Conservation (phyloP, 2,329 filamentous ascomycete genomes). For the Microsporum canis region DNA sequence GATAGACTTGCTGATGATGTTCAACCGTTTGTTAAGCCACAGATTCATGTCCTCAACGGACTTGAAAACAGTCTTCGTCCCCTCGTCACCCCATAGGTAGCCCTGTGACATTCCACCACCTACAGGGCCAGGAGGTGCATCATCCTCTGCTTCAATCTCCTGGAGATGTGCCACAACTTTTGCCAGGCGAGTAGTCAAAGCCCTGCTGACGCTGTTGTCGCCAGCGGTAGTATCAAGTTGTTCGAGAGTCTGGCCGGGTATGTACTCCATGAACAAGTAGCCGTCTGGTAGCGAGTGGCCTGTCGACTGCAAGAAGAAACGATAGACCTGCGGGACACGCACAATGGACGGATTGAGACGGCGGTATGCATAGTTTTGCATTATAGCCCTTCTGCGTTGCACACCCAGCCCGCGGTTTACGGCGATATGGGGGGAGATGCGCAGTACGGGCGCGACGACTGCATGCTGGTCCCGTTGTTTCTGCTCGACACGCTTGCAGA, state of each 20-base stretch:
- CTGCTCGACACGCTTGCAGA: no score
- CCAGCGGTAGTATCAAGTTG: conserved; percentile 4
- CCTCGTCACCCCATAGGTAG: conserved; percentile 14
- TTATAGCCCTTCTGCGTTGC: not conserved
- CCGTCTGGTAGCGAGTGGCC: not conserved
- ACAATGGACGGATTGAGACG: conserved; percentile 11
- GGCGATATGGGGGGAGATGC: not conserved
- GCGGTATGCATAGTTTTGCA: conserved; percentile 11
- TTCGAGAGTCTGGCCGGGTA: conserved; percentile 11
- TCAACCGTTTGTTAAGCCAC: conserved; percentile 15
- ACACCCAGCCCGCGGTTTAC: not conserved
- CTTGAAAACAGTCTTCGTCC: conserved; percentile 7
- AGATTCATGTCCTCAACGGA: conserved; percentile 14
- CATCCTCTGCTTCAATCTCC: conserved; percentile 3
- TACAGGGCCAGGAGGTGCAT: conserved; percentile 11
- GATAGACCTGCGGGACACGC: conserved; percentile 14
- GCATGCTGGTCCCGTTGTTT: no score
- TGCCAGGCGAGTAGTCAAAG: conserved; percentile 11
- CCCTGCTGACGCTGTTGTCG: conserved; percentile 6
- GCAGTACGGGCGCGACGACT: no score
- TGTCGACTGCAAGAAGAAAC: conserved; percentile 7
- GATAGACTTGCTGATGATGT: conserved; percentile 13
- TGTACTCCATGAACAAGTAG: conserved; percentile 15
- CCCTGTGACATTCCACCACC: conserved; percentile 10
- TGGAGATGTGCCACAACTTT: conserved; percentile 11